phyloP scores from a whole-genome alignment of 2,329 filamentous ascomycete species.

The Talaromyces islandicus region DNA sequence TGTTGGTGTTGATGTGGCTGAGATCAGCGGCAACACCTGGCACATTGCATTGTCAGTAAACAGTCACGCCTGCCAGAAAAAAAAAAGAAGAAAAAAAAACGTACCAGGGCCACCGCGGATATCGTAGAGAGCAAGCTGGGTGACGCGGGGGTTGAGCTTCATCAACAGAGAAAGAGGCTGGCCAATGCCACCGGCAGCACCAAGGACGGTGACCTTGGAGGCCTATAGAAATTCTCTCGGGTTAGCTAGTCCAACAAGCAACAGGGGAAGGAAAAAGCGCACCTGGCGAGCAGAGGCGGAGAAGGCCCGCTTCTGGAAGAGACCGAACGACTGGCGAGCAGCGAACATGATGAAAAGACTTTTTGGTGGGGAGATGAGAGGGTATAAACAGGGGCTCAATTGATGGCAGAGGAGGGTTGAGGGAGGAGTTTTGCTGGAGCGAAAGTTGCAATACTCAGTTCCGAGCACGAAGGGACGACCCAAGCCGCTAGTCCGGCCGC shows the following conservation, averaged over 20 bases:
- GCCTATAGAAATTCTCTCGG: constrained; percentile 49
- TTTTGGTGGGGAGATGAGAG: constrained; percentile 1
- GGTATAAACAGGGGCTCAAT: constrained; percentile 4
- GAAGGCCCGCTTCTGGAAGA: constrained; percentile 71
- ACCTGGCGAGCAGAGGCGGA: constrained; percentile 74
- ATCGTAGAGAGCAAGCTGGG: constrained; percentile 94
- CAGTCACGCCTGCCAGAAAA: background rate
- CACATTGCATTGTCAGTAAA: constrained; percentile 16
- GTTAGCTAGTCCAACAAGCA: background rate
- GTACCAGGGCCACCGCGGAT: constrained; percentile 88
- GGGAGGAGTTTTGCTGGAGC: constrained; percentile 16
- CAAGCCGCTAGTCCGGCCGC: constrained; percentile 1
- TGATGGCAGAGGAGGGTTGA: constrained; percentile 9
- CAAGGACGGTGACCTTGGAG: constrained; percentile 96
- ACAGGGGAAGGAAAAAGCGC: constrained; percentile 28
- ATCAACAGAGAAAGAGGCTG: constrained; percentile 95
- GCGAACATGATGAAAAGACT: constrained; percentile 63
- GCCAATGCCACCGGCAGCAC: constrained; percentile 95
- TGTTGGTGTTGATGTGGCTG: constrained; percentile 99
- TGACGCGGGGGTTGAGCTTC: constrained; percentile 96
- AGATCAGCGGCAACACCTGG: constrained; percentile 95
- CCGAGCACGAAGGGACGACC: background rate
- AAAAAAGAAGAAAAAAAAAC: too few species aligned
- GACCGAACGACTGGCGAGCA: constrained; percentile 49
- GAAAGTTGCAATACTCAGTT: constrained; percentile 8